phyloP scores from a whole-genome alignment of 202 grass and related monocot genomes.

The Setaria italica region DNA sequence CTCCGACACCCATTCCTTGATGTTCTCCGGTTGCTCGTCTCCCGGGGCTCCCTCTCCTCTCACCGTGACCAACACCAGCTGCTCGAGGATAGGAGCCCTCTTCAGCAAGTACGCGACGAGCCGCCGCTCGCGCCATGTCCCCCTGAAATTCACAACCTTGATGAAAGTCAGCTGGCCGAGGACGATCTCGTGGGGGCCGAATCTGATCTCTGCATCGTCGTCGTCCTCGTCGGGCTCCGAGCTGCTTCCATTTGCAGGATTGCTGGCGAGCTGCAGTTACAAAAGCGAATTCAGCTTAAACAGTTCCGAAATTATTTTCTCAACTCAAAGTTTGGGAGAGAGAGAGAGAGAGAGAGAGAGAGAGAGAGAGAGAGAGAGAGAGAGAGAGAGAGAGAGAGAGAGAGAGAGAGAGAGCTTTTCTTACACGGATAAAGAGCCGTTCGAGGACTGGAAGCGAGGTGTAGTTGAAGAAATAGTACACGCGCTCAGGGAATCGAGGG shows the following conservation, averaged over 20 bases:
- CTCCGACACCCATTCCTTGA: constrained; percentile 25
- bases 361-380: too few relatives aligned
- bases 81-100: constrained; percentile 50
- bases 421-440: background rate
- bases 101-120: constrained; percentile 53
- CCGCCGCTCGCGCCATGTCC: constrained; percentile 42
- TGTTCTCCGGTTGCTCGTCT: background rate
- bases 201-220: too few relatives aligned
- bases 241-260: background rate
- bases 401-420: background rate
- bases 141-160: constrained; percentile 58
- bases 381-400: too few relatives aligned
- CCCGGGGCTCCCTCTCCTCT: background rate
- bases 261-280: constrained; percentile 35
- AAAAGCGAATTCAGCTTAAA: background rate
- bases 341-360: too few relatives aligned
- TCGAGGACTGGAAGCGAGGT: background rate
- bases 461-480: background rate
- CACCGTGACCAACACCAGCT: constrained; percentile 48
- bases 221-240: background rate
- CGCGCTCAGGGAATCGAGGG: background rate
- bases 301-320: background rate
- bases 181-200: background rate
- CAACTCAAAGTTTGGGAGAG: background rate
- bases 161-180: constrained; percentile 49